Evolutionary conservation across 106 monocot species (phyloP), one percentile per base, ranked within the genome.

Genomic region (Allium fistulosum): DNA sequence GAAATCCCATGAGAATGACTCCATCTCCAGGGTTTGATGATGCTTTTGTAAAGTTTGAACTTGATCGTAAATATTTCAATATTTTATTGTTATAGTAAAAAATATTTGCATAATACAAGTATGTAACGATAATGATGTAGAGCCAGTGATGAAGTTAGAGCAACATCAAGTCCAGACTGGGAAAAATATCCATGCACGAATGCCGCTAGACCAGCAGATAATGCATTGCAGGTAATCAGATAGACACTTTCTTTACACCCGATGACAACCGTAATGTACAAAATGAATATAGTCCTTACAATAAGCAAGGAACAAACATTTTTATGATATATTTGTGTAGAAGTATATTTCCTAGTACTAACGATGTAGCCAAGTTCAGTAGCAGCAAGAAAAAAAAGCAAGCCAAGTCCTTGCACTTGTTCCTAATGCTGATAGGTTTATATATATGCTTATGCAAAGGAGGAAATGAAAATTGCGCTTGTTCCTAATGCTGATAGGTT

Each of bases 11-110:
- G 11, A 96, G 86, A 53, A 96, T 76, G 65, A 91, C 95, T 74
- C 95, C 95, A 64, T 91, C 95, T 76, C 95, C 95, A 76, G 95
- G 95, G 86, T 94, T 90, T 69, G 90, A 86, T 60, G 95, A 37
- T 15, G 60, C 69, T 67, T 96, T 92, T 11, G 95, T 96, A 48
- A 96, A 82, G 69, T 96, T 91, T 61, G 86, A 70, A 71, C 85
- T 91, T 96, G 81, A 46, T 84, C 48, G 49, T 45, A 17, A 62
- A 11, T 45, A 45, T 62, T 62, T 37, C 45, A 13, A 45, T 11
- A 14, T 46, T 22, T 22, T 22, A 22, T 22, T 22, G 22, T 22
- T 22, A 22, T 22, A 22, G 22, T 22, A 68, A 37, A 46, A 68
- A 45, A 45, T 9, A 68, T 37, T 26, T 17, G 51, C n/a, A 13